phyloP scores from a whole-genome alignment of 148 eudicot genomes.

The Fagopyrum esculentum region DNA sequence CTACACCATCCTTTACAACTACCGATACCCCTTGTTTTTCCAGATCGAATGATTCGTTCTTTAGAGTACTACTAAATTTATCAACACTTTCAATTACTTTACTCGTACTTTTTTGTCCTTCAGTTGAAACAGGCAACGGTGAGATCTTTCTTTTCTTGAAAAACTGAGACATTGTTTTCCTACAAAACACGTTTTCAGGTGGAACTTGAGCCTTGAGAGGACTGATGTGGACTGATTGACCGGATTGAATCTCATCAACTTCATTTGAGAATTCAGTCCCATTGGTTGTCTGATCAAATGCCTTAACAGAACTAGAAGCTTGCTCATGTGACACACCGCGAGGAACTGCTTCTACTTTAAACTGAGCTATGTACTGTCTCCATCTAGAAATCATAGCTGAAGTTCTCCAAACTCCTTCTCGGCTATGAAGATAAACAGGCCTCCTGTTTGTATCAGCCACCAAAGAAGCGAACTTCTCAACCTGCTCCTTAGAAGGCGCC shows the following conservation, averaged over 20 bases:
- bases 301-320: constrained; percentile 11
- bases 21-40: neutral
- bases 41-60: neutral
- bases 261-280: constrained; percentile 15
- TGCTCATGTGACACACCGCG: constrained; percentile 16
- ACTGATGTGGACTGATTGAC: constrained; percentile 24
- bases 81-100: neutral
- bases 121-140: constrained; percentile 25
- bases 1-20: constrained; percentile 33
- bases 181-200: constrained; percentile 62
- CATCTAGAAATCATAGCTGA: constrained; percentile 87
- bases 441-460: constrained; percentile 53
- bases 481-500: constrained; percentile 80
- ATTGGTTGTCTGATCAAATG: constrained; percentile 26
- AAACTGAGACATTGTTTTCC: constrained; percentile 69
- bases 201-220: constrained; percentile 77
- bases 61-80: neutral
- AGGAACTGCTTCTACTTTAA: constrained; percentile 24
- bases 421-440: constrained; percentile 84
- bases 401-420: constrained; percentile 88
- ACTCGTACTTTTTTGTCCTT: constrained; percentile 21
- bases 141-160: constrained; percentile 48
- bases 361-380: constrained; percentile 60
- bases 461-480: constrained; percentile 65
- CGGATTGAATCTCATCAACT: constrained; percentile 6